Percentiles rank a stretch among this genome's conserved stretches.
Evolutionary conservation across 768 basidiomycete genomes (phyloP).

Genomic region (Mrakia frigida): DNA sequence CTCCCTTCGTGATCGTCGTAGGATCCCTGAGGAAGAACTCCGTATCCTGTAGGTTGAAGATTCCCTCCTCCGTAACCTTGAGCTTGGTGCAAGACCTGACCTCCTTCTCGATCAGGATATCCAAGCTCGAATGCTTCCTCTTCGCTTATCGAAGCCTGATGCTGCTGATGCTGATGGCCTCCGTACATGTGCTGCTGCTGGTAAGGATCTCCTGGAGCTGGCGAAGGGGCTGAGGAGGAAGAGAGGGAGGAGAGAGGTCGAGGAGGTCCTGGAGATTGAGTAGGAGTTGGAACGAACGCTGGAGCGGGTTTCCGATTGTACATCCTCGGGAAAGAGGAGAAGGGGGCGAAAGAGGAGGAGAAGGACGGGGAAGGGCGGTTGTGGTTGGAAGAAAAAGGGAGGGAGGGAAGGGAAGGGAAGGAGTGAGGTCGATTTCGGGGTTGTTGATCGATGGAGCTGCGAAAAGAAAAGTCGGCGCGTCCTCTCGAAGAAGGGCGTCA

Average conservation of each 20-base stretch:
- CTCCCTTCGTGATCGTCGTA: conserved; percentile 9
- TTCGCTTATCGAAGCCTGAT: neutral
- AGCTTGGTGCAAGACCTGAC: conserved; percentile 15
- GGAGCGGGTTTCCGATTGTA: conserved; percentile 11
- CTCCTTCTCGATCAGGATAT: conserved; percentile 16
- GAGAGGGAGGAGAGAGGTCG: conserved; percentile 11
- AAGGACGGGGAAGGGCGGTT: neutral
- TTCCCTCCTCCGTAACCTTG: conserved; percentile 9
- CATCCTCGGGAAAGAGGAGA: neutral
- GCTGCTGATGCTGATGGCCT: neutral
- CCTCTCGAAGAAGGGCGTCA: neutral
- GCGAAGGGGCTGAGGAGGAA: neutral
- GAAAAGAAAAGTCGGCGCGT: neutral
- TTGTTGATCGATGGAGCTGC: neutral
- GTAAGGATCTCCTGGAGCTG: neutral
- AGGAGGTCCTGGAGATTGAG: neutral
- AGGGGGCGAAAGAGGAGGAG: neutral
- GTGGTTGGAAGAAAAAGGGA: neutral
- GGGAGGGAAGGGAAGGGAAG: neutral
- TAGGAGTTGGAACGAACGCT: neutral
- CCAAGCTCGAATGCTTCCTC: conserved; percentile 29
- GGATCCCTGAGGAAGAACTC: conserved; percentile 19
- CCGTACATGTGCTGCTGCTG: neutral
- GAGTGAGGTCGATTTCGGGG: neutral
- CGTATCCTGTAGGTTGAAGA: neutral